Conservation (phyloP, 805 yeast species). For the Zygoascus ofunaensis region DNA sequence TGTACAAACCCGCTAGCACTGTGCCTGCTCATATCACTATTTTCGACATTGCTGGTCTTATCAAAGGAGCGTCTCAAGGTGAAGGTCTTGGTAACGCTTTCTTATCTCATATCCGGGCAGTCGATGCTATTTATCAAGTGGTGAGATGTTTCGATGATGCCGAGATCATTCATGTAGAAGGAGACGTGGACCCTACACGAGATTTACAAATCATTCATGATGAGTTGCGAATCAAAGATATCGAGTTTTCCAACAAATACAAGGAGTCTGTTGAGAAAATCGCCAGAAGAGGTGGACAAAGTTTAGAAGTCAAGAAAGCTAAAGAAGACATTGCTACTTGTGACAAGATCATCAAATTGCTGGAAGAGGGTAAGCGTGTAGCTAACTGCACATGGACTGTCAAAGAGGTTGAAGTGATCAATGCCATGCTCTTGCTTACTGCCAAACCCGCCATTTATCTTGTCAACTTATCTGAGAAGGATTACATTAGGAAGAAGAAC, state of each 20-base stretch:
- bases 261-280: slow-evolving; percentile 69
- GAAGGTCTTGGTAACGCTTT: slow-evolving; percentile 90
- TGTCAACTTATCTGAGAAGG: slow-evolving; percentile 82
- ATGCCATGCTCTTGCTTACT: slow-evolving; percentile 76
- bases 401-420: slow-evolving; percentile 86
- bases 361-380: slow-evolving; percentile 80
- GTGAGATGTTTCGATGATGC: slow-evolving; percentile 97
- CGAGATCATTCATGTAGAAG: slow-evolving; percentile 93
- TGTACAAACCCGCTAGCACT: slow-evolving; percentile 42
- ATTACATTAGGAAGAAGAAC: slow-evolving; percentile 80
- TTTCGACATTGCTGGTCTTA: slow-evolving; percentile 63
- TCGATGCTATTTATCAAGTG: slow-evolving; percentile 95
- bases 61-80: slow-evolving; percentile 53
- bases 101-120: slow-evolving; percentile 92
- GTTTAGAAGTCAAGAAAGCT: slow-evolving; percentile 46
- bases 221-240: slow-evolving; percentile 92
- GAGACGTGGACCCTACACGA: slow-evolving; percentile 91
- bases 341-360: slow-evolving; percentile 60
- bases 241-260: slow-evolving; percentile 84
- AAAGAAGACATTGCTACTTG: slow-evolving; percentile 47
- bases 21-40: slow-evolving; percentile 50
- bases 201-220: slow-evolving; percentile 86
- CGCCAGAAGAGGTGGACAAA: slow-evolving; percentile 81
- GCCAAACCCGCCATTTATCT: slow-evolving; percentile 94
- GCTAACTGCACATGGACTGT: slow-evolving; percentile 81